Percentiles rank a stretch among this genome's conserved stretches.
Conservation (phyloP, 2,329 filamentous ascomycete species). For the Fragosphaeria purpurea region DNA sequence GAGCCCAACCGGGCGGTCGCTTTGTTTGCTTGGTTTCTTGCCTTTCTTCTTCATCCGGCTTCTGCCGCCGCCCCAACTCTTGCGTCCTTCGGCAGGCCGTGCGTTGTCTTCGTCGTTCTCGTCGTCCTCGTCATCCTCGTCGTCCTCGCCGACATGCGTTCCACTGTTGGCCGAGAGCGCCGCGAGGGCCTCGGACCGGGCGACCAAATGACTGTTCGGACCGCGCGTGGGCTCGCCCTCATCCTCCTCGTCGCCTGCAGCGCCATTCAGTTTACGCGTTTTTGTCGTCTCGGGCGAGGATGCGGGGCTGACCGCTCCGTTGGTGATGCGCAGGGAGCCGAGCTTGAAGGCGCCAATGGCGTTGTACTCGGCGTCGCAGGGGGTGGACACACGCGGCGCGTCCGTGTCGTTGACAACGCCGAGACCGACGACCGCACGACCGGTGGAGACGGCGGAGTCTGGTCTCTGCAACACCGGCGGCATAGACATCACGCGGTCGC, state of each 20-base stretch:
- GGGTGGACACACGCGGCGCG: slow-evolving; percentile 32
- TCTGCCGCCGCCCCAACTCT: too few species aligned
- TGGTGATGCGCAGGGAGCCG: slow-evolving; percentile 52
- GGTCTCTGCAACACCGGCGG: slow-evolving; percentile 15
- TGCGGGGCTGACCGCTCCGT: slow-evolving; percentile 44
- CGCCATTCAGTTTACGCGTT: background rate
- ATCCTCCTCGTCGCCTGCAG: background rate
- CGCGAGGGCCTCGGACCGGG: slow-evolving; percentile 4
- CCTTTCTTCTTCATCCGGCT: too few species aligned
- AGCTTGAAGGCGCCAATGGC: slow-evolving; percentile 54
- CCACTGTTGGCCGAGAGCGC: slow-evolving; percentile 4
- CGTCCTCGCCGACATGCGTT: background rate
- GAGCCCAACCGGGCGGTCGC: too few species aligned
- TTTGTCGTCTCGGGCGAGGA: slow-evolving; percentile 7
- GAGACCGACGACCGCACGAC: too few species aligned
- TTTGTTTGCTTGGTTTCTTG: too few species aligned
- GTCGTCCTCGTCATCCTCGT: background rate
- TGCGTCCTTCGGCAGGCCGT: too few species aligned
- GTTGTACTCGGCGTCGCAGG: slow-evolving; percentile 46
- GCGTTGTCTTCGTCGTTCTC: too few species aligned
- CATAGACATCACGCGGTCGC: slow-evolving; percentile 25
- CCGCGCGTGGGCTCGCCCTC: background rate
- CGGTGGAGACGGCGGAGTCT: slow-evolving; percentile 1
- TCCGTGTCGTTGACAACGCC: background rate
- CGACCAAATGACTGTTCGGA: background rate